Base-by-base conservation (phyloP, 139 green algal genomes). In the Yamagishiella unicocca region DNA sequence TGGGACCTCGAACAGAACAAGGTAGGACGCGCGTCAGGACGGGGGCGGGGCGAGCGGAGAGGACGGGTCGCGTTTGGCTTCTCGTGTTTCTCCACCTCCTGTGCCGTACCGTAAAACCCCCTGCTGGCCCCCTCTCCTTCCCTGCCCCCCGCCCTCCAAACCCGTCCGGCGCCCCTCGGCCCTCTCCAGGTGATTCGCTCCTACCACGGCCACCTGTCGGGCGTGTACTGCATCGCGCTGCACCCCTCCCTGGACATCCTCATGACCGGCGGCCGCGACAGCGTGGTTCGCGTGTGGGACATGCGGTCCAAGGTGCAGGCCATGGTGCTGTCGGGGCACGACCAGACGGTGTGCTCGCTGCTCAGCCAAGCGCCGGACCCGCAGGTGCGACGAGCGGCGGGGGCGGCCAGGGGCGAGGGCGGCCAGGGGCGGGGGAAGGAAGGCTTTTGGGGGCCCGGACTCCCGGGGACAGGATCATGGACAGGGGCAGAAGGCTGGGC, bases 1-100 rank as follows among this genome's bases (percentile, higher is more conserved):
- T 99, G 98, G 98, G 98, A 99, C 92, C 92, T 99, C 74, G 98
- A 99, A 91, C 94, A 97, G 85, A 99, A 99, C 93, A 99, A 99
- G 94, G 97, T 97, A 66, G 22, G 89, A 0, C 10, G 46, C 4
- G 46, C 5, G n/a, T 19, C 6, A n/a, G n/a, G n/a, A n/a, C n/a
- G n/a, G n/a, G n/a, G n/a, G n/a, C n/a, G n/a, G n/a, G n/a, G n/a
- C n/a, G n/a, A n/a, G n/a, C n/a, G n/a, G n/a, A n/a, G n/a, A n/a
- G n/a, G n/a, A n/a, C n/a, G n/a, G n/a, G n/a, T n/a, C n/a, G n/a
- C n/a, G n/a, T n/a, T n/a, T n/a, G n/a, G n/a, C n/a, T n/a, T n/a
- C n/a, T n/a, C n/a, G n/a, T n/a, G n/a, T n/a, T n/a, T n/a, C n/a
- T n/a, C n/a, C n/a, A n/a, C n/a, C n/a, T n/a, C n/a, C n/a, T n/a